Base-by-base conservation (phyloP, 192 early-diverging fungal genomes). In the Coemansia sp. region DNA sequence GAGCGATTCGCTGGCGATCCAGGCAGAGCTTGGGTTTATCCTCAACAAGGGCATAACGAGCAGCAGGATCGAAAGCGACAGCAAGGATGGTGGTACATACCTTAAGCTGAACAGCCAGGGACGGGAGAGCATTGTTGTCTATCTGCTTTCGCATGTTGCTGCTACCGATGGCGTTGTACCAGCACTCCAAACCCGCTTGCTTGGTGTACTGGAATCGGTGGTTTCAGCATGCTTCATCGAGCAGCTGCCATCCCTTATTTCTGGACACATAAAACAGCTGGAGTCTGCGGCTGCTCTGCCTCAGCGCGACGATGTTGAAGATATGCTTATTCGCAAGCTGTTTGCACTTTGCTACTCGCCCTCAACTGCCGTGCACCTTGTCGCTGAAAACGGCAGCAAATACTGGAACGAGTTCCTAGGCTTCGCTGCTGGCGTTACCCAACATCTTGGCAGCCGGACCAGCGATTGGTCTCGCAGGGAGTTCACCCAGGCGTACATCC, bases 131-230 rank as follows among this genome's bases (percentile, higher is more conserved):
- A 63, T 84, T 23, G 48, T 81, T 16, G 66, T 82, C 6, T 87
- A 84, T 65, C 58, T 88, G 25, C 70, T 90, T 13, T 84, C 84
- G 15, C 87, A 89, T 42, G 71, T 86, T 9, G 71, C 76, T 25
- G 83, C 82, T 0, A 64, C 84, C 16, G 79, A 77, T 13, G 61
- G 61, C 10, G 49, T 69, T 20, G 67, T 66, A 43, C 65, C 72
- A n/a, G 65, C 70, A n/a, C 74, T 89, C 53, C 74, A 78, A 42
- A 40, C 43, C 8, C 57, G 66, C 4, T 42, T 81, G 39, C 63
- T 81, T 20, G 45, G 13, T 0, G 69, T 58, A 12, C 48, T 81
- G 58, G 49, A 55, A 25, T 51, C 45, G 20, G 59, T 61, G 1
- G 29, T 39, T 10, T 64, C 78, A 26, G 43, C 58, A 0, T 37